phyloP scores from a whole-genome alignment of 805 yeast genomes.

The Danielia oregonensis region DNA sequence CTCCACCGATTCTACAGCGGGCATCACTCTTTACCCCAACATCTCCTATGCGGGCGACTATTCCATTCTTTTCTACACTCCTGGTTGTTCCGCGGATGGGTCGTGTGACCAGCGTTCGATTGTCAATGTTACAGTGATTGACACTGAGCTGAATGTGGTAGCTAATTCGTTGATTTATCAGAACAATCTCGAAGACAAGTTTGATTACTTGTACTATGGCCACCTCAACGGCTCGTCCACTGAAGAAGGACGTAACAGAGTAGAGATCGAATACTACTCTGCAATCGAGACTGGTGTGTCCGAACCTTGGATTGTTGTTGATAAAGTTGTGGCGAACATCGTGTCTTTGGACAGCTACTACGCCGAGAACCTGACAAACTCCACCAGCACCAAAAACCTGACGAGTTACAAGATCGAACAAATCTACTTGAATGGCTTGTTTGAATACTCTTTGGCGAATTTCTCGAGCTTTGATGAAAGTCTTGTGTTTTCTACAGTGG shows the following conservation, averaged over 20 bases:
- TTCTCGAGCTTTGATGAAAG: conserved; percentile 40
- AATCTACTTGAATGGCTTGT: conserved; percentile 64
- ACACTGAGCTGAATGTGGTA: conserved; percentile 43
- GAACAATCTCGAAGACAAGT: conserved; percentile 75
- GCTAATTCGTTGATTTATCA: conserved; percentile 58
- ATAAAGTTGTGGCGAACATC: conserved; percentile 52
- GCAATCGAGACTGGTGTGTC: conserved; percentile 18
- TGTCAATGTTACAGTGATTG: conserved; percentile 68
- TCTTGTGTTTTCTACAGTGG: conserved; percentile 19
- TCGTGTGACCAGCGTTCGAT: conserved; percentile 71
- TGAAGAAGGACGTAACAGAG: conserved; percentile 23
- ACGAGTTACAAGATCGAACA: conserved; percentile 13
- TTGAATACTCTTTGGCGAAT: conserved; percentile 75
- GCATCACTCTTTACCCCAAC: conserved; percentile 56
- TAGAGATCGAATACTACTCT: conserved; percentile 25
- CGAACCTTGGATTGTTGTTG: conserved; percentile 62
- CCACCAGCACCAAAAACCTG: conserved; percentile 15
- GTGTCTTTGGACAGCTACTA: conserved; percentile 43
- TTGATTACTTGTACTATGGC: conserved; percentile 75
- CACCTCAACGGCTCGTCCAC: conserved; percentile 47
- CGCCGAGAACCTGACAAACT: conserved; percentile 12
- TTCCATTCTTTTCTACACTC: conserved; percentile 71
- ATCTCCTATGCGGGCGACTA: conserved; percentile 73
- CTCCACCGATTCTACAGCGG: conserved; percentile 23
- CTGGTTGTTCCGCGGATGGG: conserved; percentile 72